Percentiles rank a stretch among this genome's conserved stretches.
phyloP scores from a whole-genome alignment of 257 asterid genomes.

The Solanum virginianum region DNA sequence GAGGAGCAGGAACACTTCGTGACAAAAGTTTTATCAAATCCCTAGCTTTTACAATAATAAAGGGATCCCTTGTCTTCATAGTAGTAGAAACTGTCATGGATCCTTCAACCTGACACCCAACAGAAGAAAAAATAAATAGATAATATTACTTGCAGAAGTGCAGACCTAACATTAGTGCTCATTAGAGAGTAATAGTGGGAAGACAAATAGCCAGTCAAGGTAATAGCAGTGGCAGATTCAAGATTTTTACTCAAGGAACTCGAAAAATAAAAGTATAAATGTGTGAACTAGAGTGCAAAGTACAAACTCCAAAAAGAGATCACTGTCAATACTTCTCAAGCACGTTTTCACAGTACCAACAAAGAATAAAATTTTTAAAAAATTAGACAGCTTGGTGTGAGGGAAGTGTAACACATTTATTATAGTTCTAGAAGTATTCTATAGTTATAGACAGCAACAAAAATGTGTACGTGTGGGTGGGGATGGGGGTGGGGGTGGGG shows the following conservation, averaged over 20 bases:
- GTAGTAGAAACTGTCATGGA: constrained; percentile 88
- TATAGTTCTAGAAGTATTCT: background rate
- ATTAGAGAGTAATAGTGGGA: background rate
- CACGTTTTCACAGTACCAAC: too few relatives aligned
- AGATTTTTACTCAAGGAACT: too few relatives aligned
- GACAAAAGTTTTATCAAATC: constrained; percentile 87
- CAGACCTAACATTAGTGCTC: background rate
- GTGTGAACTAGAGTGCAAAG: too few relatives aligned
- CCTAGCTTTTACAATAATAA: constrained; percentile 72
- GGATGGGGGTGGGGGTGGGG: background rate
- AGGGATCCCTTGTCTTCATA: constrained; percentile 80
- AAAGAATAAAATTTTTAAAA: too few relatives aligned
- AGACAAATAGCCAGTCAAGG: background rate
- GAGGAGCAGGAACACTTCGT: constrained; percentile 95
- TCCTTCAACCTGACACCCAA: constrained; percentile 60
- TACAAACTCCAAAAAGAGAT: too few relatives aligned
- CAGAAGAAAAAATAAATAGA: background rate
- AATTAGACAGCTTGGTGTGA: too few relatives aligned
- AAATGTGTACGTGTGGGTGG: background rate
- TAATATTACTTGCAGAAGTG: background rate
- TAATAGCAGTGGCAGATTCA: background rate
- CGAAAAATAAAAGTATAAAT: too few relatives aligned
- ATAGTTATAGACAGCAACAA: background rate
- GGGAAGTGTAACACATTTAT: too few relatives aligned
- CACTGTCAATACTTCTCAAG: too few relatives aligned